Conservation (phyloP, 2,329 filamentous ascomycete species). For the Sporothrix protearum region DNA sequence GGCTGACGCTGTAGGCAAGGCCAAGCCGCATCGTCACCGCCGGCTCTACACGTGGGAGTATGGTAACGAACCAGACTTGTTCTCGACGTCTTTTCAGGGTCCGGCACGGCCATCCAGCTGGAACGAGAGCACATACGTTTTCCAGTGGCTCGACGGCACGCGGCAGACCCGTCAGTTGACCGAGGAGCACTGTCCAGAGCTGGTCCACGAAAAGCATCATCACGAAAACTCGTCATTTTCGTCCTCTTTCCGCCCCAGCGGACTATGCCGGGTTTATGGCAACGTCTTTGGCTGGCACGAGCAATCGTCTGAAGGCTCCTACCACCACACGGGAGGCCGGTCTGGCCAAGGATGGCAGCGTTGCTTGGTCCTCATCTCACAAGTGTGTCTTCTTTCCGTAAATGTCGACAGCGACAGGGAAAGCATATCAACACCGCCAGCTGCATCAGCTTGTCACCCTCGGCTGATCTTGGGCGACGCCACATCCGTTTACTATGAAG, state of each 20-base stretch:
- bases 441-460: constrained; percentile 51
- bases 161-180: constrained; percentile 46
- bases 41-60: constrained; percentile 55
- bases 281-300: constrained; percentile 55
- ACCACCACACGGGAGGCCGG: constrained; percentile 53
- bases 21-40: neutral
- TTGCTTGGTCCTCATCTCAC: constrained; percentile 55
- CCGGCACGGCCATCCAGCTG: constrained; percentile 50
- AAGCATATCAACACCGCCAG: constrained; percentile 36
- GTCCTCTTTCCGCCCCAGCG: neutral
- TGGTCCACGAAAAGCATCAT: constrained; percentile 37
- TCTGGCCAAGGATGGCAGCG: constrained; percentile 46
- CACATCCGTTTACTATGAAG: constrained; percentile 62
- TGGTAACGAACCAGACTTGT: constrained; percentile 63
- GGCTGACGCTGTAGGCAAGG: neutral
- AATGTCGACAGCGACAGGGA: neutral
- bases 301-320: constrained; percentile 50
- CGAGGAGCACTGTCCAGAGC: constrained; percentile 46
- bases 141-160: constrained; percentile 57
- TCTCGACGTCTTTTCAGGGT: constrained; percentile 49
- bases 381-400: constrained; percentile 44
- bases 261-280: constrained; percentile 49
- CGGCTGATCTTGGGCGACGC: constrained; percentile 59
- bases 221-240: constrained; percentile 36
- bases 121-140: constrained; percentile 53